Evolutionary conservation across 176 grass and related monocot genomes (phyloP).

Genomic region (Elymus sibiricus): DNA sequence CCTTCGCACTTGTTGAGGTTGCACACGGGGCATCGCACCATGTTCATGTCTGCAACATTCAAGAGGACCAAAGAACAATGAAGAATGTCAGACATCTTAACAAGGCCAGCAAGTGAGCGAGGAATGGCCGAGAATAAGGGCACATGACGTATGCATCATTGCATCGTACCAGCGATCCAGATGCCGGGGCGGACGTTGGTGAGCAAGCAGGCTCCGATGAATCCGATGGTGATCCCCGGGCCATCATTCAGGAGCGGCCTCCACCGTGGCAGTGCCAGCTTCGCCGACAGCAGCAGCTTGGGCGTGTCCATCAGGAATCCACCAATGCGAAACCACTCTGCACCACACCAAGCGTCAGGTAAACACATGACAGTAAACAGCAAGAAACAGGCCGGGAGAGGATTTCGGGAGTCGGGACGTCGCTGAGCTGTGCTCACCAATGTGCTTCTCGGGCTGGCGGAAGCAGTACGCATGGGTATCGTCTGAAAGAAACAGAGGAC

Average conservation of each 20-base stretch:
- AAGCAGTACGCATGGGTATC: conserved; percentile 62
- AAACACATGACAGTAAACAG: neutral
- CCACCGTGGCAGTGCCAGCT: conserved; percentile 44
- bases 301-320: conserved; percentile 68
- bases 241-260: conserved; percentile 28
- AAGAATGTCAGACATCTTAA: neutral
- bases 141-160: neutral
- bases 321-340: conserved; percentile 78
- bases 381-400: neutral
- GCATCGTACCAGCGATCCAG: conserved; percentile 90
- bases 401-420: neutral
- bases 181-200: conserved; percentile 56
- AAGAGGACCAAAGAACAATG: conserved; percentile 1
- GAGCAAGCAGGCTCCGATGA: conserved; percentile 58
- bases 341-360: neutral
- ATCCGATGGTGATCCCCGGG: conserved; percentile 26
- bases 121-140: neutral
- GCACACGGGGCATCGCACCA: conserved; percentile 73
- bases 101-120: neutral
- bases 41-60: conserved; percentile 72
- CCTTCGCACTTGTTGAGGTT: conserved; percentile 64
- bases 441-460: conserved; percentile 56
- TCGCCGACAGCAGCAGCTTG: conserved; percentile 52
- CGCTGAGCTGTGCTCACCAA: conserved; percentile 47
- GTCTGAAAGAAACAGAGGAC: conserved; percentile 36